Evolutionary conservation across 768 basidiomycete species (phyloP).

Genomic region (Tulasnella sp.): DNA sequence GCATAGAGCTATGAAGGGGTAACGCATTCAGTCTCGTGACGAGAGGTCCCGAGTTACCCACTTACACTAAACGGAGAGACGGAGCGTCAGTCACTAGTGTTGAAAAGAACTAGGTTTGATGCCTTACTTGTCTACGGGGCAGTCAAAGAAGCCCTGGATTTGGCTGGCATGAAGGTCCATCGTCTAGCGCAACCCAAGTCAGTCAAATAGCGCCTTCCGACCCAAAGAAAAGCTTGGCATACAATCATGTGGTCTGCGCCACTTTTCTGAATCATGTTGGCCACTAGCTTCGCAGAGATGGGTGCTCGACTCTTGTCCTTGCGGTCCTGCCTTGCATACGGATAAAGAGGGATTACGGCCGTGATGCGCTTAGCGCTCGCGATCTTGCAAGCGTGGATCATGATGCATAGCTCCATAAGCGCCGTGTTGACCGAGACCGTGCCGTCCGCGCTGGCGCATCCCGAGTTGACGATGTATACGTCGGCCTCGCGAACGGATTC

Average conservation of each 20-base stretch:
- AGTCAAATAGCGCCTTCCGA: neutral
- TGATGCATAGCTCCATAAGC: conserved; percentile 97
- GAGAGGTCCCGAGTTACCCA: neutral
- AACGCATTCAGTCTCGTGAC: conserved; percentile 34
- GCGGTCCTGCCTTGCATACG: conserved; percentile 97
- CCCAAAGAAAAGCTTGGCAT: neutral
- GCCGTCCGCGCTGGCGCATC: conserved; percentile 60
- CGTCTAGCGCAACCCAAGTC: conserved; percentile 57
- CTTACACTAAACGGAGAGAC: conserved; percentile 34
- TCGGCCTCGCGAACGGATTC: conserved; percentile 98
- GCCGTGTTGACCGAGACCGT: conserved; percentile 71
- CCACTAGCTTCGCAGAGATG: conserved; percentile 96
- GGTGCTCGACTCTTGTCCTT: conserved; percentile 99
- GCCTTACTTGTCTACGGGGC: conserved; percentile 97
- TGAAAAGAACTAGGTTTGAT: neutral
- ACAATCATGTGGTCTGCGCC: conserved; percentile 98
- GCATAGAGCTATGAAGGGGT: conserved; percentile 73
- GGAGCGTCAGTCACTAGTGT: neutral
- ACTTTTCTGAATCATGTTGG: conserved; percentile 93
- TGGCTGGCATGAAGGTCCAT: conserved; percentile 99
- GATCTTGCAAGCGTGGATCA: conserved; percentile 99
- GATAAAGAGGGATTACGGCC: conserved; percentile 96
- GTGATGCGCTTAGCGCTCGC: conserved; percentile 98
- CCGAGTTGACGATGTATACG: conserved; percentile 97
- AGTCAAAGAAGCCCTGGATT: conserved; percentile 99